Evolutionary conservation across 2,329 filamentous ascomycete genomes (phyloP).

Genomic region (Pyricularia pennisetigena): DNA sequence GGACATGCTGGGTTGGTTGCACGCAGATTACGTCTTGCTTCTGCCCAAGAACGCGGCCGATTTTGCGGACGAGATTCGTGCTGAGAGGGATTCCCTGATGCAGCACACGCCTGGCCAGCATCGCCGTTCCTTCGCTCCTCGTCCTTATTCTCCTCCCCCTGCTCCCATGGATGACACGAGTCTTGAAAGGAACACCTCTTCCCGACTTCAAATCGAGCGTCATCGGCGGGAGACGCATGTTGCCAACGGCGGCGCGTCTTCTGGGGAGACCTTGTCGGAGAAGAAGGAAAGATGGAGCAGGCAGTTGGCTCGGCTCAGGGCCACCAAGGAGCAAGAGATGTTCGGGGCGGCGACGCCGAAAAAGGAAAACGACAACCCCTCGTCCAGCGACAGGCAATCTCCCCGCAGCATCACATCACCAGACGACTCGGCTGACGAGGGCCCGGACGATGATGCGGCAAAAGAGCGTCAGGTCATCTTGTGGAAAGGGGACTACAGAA

Average conservation of each 20-base stretch:
- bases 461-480: background rate
- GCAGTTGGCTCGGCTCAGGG: background rate
- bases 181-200: background rate
- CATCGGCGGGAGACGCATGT: too few relatives aligned
- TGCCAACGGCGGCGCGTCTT: background rate
- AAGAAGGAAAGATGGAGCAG: background rate
- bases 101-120: background rate
- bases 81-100: background rate
- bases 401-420: background rate
- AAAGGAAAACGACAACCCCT: background rate
- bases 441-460: background rate
- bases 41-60: background rate
- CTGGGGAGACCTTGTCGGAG: background rate
- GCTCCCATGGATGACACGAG: background rate
- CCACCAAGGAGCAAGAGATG: background rate
- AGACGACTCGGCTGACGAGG: background rate
- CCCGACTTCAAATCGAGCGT: background rate
- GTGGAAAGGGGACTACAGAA: background rate
- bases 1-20: background rate
- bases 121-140: too few relatives aligned
- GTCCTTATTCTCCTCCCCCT: too few relatives aligned
- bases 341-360: too few relatives aligned
- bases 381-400: background rate
- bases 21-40: background rate
- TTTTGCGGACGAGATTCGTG: background rate